Conservation (phyloP, 2,329 filamentous ascomycete species). For the Ilyonectria sp. region DNA sequence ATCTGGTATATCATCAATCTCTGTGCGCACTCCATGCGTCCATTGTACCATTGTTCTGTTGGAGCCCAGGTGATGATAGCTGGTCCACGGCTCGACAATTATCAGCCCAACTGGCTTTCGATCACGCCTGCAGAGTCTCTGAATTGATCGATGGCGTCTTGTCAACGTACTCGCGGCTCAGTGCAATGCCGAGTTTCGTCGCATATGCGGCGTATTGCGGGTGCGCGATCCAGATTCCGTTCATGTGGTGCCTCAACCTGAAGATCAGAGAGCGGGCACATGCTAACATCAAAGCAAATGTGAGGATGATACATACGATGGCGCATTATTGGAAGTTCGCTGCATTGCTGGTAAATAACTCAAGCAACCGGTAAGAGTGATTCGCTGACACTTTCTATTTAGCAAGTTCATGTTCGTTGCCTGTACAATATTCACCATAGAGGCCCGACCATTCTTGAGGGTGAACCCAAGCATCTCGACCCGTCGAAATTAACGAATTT, state of each 20-base stretch:
- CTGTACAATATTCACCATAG: slow-evolving; percentile 18
- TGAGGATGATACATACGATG: slow-evolving; percentile 34
- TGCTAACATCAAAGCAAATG: slow-evolving; percentile 34
- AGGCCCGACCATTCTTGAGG: neutral
- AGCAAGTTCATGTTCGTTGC: slow-evolving; percentile 29
- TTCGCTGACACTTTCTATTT: neutral
- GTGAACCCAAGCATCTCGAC: slow-evolving; percentile 17
- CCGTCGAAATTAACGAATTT: slow-evolving; percentile 6
- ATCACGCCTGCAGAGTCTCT: slow-evolving; percentile 39
- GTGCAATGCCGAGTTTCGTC: slow-evolving; percentile 37
- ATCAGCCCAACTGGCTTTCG: slow-evolving; percentile 41
- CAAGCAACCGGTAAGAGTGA: no score
- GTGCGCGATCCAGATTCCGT: slow-evolving; percentile 43
- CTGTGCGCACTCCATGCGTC: slow-evolving; percentile 41
- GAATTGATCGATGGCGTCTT: slow-evolving; percentile 22
- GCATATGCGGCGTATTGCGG: slow-evolving; percentile 41
- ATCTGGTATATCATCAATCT: slow-evolving; percentile 39
- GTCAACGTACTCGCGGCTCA: neutral
- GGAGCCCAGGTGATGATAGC: slow-evolving; percentile 23
- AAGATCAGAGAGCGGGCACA: slow-evolving; percentile 31
- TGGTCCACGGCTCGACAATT: slow-evolving; percentile 36
- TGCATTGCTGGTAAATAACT: slow-evolving; percentile 16
- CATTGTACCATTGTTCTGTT: slow-evolving; percentile 43
- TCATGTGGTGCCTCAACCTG: slow-evolving; percentile 39
- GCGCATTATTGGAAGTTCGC: slow-evolving; percentile 24